Conservation (phyloP, 495 filamentous ascomycete species). For the Penicillium flavigenum region DNA sequence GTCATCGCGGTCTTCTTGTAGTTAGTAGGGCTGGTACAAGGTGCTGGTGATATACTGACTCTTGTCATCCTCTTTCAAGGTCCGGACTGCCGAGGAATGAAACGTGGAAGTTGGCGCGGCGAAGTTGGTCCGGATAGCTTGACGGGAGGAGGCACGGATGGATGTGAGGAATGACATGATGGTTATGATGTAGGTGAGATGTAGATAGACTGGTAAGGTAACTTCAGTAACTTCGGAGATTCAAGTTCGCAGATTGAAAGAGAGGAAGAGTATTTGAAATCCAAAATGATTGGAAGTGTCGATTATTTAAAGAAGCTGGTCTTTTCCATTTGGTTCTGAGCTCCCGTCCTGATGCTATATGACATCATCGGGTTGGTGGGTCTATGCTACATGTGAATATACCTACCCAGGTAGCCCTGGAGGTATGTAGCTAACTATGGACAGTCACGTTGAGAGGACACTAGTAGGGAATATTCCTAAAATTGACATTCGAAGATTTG, state of each 20-base stretch:
- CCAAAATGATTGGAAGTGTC: not conserved
- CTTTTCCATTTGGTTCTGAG: not conserved
- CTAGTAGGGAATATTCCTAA: no score
- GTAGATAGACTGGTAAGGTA: not conserved
- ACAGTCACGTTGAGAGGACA: no score
- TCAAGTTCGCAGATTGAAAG: not conserved
- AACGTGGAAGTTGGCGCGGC: conserved; percentile 23
- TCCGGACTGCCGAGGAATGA: conserved; percentile 31
- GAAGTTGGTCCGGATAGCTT: conserved; percentile 20
- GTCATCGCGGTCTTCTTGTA: conserved; percentile 39
- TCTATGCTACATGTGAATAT: no score
- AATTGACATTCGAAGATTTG: no score
- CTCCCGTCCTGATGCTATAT: conserved; percentile 1
- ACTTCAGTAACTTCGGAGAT: not conserved
- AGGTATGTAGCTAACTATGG: no score
- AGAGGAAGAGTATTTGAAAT: not conserved
- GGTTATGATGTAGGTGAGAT: not conserved
- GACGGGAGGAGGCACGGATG: conserved; percentile 28
- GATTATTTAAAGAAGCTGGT: not conserved
- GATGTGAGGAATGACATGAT: conserved; percentile 38
- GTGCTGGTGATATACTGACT: conserved; percentile 22
- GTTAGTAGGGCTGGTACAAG: conserved; percentile 6
- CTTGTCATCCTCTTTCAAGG: conserved; percentile 39
- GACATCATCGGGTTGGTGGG: conserved; percentile 1
- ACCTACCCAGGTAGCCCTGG: no score